Percentiles rank a stretch among this genome's conserved stretches.
Evolutionary conservation across 1,139 yeast genomes (phyloP).

Genomic region (Suhomyces kunorum): DNA sequence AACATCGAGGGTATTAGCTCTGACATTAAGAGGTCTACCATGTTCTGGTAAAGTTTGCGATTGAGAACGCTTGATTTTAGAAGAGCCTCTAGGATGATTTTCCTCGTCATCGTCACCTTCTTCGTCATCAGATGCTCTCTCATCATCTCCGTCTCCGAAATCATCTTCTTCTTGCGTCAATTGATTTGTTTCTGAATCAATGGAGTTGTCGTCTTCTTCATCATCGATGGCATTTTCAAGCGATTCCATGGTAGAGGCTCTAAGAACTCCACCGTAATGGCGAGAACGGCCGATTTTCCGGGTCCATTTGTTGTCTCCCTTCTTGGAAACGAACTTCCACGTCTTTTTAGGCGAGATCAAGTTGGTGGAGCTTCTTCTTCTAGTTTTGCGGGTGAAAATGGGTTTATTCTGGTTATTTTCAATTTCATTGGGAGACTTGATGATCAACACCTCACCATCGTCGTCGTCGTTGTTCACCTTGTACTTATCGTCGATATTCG

Average conservation of each 20-base stretch:
- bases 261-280: conserved; percentile 13
- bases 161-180: conserved; percentile 14
- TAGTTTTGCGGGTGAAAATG: conserved; percentile 34
- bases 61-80: conserved; percentile 25
- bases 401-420: conserved; percentile 40
- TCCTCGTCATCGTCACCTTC: conserved; percentile 18
- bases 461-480: conserved; percentile 37
- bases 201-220: conserved; percentile 13
- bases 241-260: conserved; percentile 13
- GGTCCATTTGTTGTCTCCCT: conserved; percentile 15
- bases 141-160: conserved; percentile 18
- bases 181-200: conserved; percentile 10
- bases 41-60: conserved; percentile 18
- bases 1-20: conserved; percentile 51
- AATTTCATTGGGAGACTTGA: conserved; percentile 77
- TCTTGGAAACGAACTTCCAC: conserved; percentile 15
- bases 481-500: conserved; percentile 7
- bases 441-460: conserved; percentile 80
- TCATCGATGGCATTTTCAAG: conserved; percentile 15
- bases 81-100: conserved; percentile 7
- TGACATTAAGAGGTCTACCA: conserved; percentile 20
- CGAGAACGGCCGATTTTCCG: conserved; percentile 14
- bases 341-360: conserved; percentile 8
- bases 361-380: conserved; percentile 12
- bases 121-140: conserved; percentile 18